Conservation (phyloP, 2,329 filamentous ascomycete genomes). For the Pseudogymnoascus destructans region DNA sequence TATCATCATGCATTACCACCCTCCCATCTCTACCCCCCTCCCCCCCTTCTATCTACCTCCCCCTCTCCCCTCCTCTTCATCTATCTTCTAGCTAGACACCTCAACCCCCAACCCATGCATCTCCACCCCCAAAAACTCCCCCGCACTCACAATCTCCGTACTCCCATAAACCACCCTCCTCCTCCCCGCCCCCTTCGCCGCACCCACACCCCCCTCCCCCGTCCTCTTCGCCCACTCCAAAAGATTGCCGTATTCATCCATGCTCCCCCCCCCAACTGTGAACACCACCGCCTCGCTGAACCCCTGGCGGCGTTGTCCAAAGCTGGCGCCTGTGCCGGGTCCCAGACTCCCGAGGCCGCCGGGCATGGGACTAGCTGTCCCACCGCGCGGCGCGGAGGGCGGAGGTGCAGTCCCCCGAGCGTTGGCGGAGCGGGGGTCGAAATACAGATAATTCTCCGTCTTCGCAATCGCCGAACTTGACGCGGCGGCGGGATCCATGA, state of each 20-base stretch:
- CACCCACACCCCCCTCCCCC: conserved; percentile 31
- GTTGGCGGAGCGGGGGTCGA: conserved; percentile 86
- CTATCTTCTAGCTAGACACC: conserved; percentile 8
- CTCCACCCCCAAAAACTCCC: conserved; percentile 52
- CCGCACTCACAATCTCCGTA: conserved; percentile 65
- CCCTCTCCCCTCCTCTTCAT: too few relatives aligned
- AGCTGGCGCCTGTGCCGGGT: conserved; percentile 58
- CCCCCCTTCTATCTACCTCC: background rate
- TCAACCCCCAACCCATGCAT: conserved; percentile 50
- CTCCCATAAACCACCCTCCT: conserved; percentile 87
- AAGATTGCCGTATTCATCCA: conserved; percentile 97
- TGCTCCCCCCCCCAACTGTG: conserved; percentile 87
- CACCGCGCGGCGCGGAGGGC: conserved; percentile 45
- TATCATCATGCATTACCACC: background rate
- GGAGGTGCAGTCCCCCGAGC: conserved; percentile 85
- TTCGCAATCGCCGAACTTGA: conserved; percentile 88
- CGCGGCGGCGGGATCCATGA: conserved; percentile 90
- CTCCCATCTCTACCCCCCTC: background rate
- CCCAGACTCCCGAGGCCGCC: conserved; percentile 31
- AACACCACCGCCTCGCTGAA: conserved; percentile 91
- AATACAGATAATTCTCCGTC: conserved; percentile 94
- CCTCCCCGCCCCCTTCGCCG: conserved; percentile 47
- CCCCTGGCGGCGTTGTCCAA: conserved; percentile 79
- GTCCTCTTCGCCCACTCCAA: conserved; percentile 89
- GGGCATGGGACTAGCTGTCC: conserved; percentile 30